phyloP scores from a whole-genome alignment of 1,284 basidiomycete species.

The Boletellus deceptivus region DNA sequence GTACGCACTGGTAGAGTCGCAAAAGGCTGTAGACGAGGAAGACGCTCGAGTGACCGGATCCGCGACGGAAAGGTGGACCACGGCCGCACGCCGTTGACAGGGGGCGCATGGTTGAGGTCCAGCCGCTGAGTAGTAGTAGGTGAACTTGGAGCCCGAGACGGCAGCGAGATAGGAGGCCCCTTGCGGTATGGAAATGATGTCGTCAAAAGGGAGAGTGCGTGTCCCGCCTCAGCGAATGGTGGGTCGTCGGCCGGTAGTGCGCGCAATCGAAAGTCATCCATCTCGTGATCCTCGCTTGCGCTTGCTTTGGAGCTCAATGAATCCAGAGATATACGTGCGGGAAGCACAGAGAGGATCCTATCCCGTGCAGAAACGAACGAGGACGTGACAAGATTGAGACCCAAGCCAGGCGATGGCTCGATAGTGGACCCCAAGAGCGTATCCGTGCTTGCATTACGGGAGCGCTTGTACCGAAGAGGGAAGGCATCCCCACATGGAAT shows the following conservation, averaged over 20 bases:
- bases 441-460: not conserved
- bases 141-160: slow-evolving; percentile 3
- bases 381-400: slow-evolving; percentile 15
- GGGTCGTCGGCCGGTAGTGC: not conserved
- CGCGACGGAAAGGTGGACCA: not conserved
- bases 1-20: slow-evolving; percentile 29
- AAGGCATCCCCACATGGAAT: slow-evolving; percentile 50
- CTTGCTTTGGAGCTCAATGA: slow-evolving; percentile 31
- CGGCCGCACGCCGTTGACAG: slow-evolving; percentile 1
- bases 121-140: not conserved
- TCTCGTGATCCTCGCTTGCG: slow-evolving; percentile 31
- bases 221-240: slow-evolving; percentile 4
- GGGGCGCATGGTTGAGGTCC: not conserved
- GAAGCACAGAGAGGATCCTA: slow-evolving; percentile 26
- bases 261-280: slow-evolving; percentile 19
- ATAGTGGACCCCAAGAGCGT: not conserved
- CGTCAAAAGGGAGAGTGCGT: slow-evolving; percentile 18
- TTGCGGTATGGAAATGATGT: not conserved
- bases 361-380: slow-evolving; percentile 25
- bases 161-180: not conserved
- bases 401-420: slow-evolving; percentile 2
- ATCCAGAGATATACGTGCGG: slow-evolving; percentile 32
- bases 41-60: not conserved
- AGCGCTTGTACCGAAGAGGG: slow-evolving; percentile 2
- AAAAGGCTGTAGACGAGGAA: slow-evolving; percentile 19